phyloP scores from a whole-genome alignment of 2,329 filamentous ascomycete species.

The Colletotrichum orchidophilum region DNA sequence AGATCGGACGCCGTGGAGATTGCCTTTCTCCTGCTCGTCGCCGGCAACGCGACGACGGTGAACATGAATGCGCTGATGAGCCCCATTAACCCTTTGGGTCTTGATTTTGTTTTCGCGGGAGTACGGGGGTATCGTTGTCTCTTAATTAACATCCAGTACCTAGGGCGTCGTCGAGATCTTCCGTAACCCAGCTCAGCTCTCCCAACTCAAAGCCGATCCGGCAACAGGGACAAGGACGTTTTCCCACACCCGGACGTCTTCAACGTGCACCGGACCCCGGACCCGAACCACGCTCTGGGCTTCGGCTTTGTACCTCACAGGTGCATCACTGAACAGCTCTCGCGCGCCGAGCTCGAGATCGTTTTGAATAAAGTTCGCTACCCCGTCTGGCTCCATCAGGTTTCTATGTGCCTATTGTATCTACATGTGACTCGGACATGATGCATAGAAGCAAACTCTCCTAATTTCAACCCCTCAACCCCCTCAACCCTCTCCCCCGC shows the following conservation, averaged over 20 bases:
- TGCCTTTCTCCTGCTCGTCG: conserved; percentile 59
- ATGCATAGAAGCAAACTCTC: neutral
- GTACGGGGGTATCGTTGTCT: too few relatives aligned
- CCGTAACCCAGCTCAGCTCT: conserved; percentile 53
- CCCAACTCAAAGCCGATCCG: conserved; percentile 51
- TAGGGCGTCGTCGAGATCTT: conserved; percentile 55
- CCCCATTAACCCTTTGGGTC: neutral
- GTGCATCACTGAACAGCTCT: conserved; percentile 56
- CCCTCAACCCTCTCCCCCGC: neutral
- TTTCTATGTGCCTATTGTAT: neutral
- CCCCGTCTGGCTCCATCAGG: neutral
- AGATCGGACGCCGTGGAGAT: conserved; percentile 56
- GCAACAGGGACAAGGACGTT: conserved; percentile 56
- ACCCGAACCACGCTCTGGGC: conserved; percentile 48
- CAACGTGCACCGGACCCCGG: conserved; percentile 51
- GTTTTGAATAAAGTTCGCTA: conserved; percentile 50
- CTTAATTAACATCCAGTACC: neutral
- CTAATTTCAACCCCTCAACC: neutral
- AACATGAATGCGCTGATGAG: conserved; percentile 59
- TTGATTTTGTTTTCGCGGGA: neutral
- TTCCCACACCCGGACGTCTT: conserved; percentile 53
- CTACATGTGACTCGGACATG: neutral
- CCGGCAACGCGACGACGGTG: conserved; percentile 62
- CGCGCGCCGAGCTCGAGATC: conserved; percentile 52
- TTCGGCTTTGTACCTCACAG: conserved; percentile 57